Evolutionary conservation across 768 basidiomycete species (phyloP), one percentile per base, ranked within the genome.

Genomic region (Dioszegia hungarica): DNA sequence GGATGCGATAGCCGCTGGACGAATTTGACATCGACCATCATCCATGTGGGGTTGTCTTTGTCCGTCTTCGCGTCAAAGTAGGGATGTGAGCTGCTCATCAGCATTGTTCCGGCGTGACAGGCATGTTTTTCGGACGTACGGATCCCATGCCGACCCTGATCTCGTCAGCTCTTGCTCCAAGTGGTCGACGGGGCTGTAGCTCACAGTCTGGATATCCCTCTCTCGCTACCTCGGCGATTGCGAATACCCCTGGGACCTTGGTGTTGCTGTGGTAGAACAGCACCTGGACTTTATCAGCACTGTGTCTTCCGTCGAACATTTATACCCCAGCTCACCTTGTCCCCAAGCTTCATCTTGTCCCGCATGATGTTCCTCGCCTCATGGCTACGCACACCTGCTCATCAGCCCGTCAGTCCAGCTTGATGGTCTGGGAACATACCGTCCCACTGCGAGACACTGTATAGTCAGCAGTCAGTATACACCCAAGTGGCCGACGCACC

Each of bases 191-290:
- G 11, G 24, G 17, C 20, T 20, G n/a, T 3, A 49, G 76, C 89
- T 78, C 76, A 91, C 90, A 82, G 72, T 97, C 92, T 19, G 91
- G 89, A 75, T 94, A 93, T 5, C 90, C 89, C 72, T 88, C 87
- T 73, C 84, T 89, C 28, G 81, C 81, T 8, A 94, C 85, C 84
- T 89, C 63, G 3, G 74, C 74, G 9, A 68, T 31, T 9, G 70
- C 74, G 47, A 63, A 72, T 1, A 75, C 68, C 0, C 73, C 73
- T 25, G 74, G 74, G 1, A 57, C 48, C 52, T 75, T 75, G 46
- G 56, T 60, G 51, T 74, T 75, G 38, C 70, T 72, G 54, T 75
- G 74, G 46, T 75, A 75, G 56, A 75, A 75, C 34, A 75, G 47
- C 9, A 75, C 72, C 72, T 75, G 8, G n/a, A n/a, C n/a, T n/a